Base-by-base conservation (phyloP, 768 basidiomycete genomes). In the Mycena belliarum region DNA sequence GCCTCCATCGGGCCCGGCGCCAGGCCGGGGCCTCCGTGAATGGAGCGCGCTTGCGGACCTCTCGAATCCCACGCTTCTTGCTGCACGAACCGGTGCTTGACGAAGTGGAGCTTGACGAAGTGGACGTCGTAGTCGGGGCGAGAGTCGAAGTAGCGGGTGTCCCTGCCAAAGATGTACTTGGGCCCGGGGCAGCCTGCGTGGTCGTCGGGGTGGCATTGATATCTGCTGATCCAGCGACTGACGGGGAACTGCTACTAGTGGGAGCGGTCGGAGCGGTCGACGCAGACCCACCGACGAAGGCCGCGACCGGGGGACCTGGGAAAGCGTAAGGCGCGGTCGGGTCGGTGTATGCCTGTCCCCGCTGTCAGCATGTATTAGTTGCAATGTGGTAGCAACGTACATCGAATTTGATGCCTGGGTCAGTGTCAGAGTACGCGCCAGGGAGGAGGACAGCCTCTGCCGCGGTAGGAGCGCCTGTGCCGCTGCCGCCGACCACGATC, bases 291-390 rank as follows among this genome's bases (percentile, higher is more conserved):
- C 15, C 20, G 24, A 46, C 44, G 21, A 54, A 29, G 6, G 23
- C 35, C 23, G 52, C 52, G 18, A 44, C 16, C 14, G 29, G 21
- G 0, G 40, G 40, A 0, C 59, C 54, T 11, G 43, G n/a, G 7
- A 40, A 24, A 6, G 26, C 12, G 44, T 6, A 44, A 23, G 37
- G 58, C 74, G 62, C 57, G 79, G 77, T 38, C 67, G 63, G 10
- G 73, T 77, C 14, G 29, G 41, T 74, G 73, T 60, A 84, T 79
- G 32, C 84, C 83, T 6, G 84, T 49, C 84, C 83, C 15, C 55
- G n/a, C n/a, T n/a, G n/a, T n/a, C n/a, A n/a, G n/a, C n/a, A n/a
- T n/a, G n/a, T n/a, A n/a, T n/a, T n/a, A n/a, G n/a, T n/a, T n/a
- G n/a, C n/a, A n/a, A n/a, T n/a, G n/a, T n/a, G n/a, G n/a, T n/a